Evolutionary conservation across 306 rosid genomes (phyloP).

Genomic region (Trifolium fragiferum): DNA sequence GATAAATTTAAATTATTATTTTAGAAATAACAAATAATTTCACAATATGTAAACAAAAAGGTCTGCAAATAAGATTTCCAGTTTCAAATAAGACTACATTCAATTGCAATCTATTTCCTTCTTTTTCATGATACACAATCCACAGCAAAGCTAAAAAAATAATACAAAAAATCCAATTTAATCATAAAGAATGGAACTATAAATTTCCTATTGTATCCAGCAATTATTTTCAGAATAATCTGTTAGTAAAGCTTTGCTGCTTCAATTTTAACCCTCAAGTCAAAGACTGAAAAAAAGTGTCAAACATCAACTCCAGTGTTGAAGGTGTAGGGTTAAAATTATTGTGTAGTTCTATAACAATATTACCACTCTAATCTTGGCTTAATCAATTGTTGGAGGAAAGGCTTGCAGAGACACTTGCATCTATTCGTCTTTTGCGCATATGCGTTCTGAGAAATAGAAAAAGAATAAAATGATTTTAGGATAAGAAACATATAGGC

Average conservation of each 20-base stretch:
- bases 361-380: conserved; percentile 37
- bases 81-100: conserved; percentile 32
- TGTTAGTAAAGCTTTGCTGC: conserved; percentile 36
- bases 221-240: conserved; percentile 35
- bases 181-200: conserved; percentile 37
- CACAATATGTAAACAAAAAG: not conserved
- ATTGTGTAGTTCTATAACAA: conserved; percentile 29
- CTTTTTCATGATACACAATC: conserved; percentile 41
- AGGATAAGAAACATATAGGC: conserved; percentile 12
- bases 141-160: conserved; percentile 40
- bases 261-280: conserved; percentile 38
- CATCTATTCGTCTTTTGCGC: conserved; percentile 67
- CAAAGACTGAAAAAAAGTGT: conserved; percentile 39
- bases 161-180: conserved; percentile 43
- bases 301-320: conserved; percentile 39
- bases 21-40: not conserved
- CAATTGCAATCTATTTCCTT: conserved; percentile 25
- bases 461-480: conserved; percentile 17
- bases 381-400: conserved; percentile 25
- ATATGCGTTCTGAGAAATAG: conserved; percentile 77
- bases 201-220: conserved; percentile 38
- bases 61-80: not conserved
- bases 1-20: not conserved
- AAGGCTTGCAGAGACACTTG: conserved; percentile 16
- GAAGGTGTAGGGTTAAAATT: conserved; percentile 32